Evolutionary conservation across 2,329 filamentous ascomycete species (phyloP), one percentile per base, ranked within the genome.

Genomic region (Microsporum audouinii): DNA sequence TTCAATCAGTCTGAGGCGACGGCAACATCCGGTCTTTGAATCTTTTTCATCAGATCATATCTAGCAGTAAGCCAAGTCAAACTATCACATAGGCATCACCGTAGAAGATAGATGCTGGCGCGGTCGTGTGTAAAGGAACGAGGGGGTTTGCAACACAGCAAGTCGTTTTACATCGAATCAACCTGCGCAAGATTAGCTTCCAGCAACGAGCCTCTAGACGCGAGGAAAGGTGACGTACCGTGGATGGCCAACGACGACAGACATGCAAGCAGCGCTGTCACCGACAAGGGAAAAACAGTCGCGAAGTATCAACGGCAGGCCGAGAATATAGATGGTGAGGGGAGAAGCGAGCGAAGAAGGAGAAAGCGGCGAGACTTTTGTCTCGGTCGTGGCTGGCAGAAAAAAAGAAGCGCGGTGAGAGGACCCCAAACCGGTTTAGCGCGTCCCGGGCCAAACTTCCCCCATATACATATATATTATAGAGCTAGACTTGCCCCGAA

Each of bases 391-490:
- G 57, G 41, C 57, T 45, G 41, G 57, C 57, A 27, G 17, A 36
- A 31, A 23, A 23, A 23, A 59, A 47, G 57, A 59, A 59, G 57
- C 57, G 57, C 57, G 57, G 57, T 59, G 38, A 34, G 57, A 41
- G 17, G 29, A 38, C 38, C 55, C 38, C 33, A 27, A 53, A 53
- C 27, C 49, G 49, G 49, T 53, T 53, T 53, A 53, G 49, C 49
- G 49, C 49, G 49, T 29, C 8, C 49, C 43, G 43, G 43, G 43
- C 49, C 49, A 17, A 27, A 17, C 23, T 31, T 53, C 49, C 23
- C 49, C 49, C 27, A 34, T 53, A 49, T 33, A 47, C 14, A 61
- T 23, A 29, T 33, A 60, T 10, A 60, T n/a, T 23, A 59, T 23
- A 23, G 17, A 23, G 17, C 17, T 23, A 23, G 17, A 23, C 17